These are phyloP conservation scores for Euphorbia corollata DNA, from an alignment of 441 rosid genomes.

Conservation along the genomic window DNA sequence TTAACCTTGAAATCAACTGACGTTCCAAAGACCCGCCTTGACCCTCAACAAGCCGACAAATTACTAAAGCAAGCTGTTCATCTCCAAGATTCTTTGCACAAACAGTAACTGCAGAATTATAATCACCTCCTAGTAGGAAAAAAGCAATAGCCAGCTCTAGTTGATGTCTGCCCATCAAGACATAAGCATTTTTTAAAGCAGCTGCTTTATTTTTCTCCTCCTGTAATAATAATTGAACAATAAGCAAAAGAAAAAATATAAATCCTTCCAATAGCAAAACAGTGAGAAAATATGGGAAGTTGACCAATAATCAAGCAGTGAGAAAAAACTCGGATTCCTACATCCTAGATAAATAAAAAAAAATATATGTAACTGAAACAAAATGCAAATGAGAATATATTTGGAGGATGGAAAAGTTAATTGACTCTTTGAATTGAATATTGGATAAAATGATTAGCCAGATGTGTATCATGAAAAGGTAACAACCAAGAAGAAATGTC, in stretches of 20 bases:
- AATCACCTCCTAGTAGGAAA: conserved; percentile 93
- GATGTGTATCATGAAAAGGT: not conserved
- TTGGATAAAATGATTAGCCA: not conserved
- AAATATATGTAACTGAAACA: conserved; percentile 2
- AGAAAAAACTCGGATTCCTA: not conserved
- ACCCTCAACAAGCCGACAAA: conserved; percentile 85
- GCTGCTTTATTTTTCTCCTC: conserved; percentile 95
- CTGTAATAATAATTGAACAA: conserved; percentile 32
- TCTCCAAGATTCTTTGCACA: conserved; percentile 87
- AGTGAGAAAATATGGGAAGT: not conserved
- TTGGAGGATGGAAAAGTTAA: not conserved
- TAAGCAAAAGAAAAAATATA: not conserved
- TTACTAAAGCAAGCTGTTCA: conserved; percentile 89
- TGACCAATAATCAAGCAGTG: not conserved
- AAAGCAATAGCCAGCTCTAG: conserved; percentile 85
- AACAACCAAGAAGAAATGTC: not conserved
- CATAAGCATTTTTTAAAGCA: conserved; percentile 94
- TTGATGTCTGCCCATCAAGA: conserved; percentile 92
- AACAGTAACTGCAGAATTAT: conserved; percentile 76
- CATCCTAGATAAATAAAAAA: not conserved
- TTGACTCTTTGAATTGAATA: not conserved
- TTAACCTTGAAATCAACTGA: conserved; percentile 54
- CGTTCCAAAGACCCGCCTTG: conserved; percentile 64
- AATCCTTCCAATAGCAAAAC: not conserved
- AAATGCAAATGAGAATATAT: not conserved